Evolutionary conservation across 1,284 basidiomycete species (phyloP).

Genomic region (Ganoderma meredithae): DNA sequence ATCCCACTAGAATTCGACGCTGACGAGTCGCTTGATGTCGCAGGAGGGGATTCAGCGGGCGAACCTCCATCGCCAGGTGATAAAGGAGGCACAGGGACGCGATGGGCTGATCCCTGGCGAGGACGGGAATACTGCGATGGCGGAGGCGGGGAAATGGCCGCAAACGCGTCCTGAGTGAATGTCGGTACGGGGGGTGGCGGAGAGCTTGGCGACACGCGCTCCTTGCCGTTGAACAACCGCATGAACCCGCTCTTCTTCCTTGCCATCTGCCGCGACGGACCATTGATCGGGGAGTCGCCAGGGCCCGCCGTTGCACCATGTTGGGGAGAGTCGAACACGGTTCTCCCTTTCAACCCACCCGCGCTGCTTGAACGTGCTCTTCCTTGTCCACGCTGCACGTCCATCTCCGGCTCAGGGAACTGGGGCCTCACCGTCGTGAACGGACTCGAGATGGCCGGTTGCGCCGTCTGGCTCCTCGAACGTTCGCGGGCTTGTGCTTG

Average conservation of each 20-base stretch:
- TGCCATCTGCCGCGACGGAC: conserved; percentile 32
- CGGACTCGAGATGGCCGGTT: conserved; percentile 41
- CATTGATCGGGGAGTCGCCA: conserved; percentile 61
- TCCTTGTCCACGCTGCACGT: conserved; percentile 23
- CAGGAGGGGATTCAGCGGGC: conserved; percentile 32
- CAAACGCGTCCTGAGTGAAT: conserved; percentile 45
- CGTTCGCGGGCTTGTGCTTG: conserved; percentile 64
- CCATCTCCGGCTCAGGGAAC: conserved; percentile 22
- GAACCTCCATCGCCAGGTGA: conserved; percentile 34
- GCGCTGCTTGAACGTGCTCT: conserved; percentile 64
- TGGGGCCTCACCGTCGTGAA: conserved; percentile 26
- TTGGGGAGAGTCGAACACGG: conserved; percentile 49
- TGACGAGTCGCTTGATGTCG: conserved; percentile 26
- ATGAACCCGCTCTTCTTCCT: conserved; percentile 80
- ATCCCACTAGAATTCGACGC: conserved; percentile 9
- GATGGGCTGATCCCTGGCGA: conserved; percentile 39
- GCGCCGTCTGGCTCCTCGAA: conserved; percentile 58
- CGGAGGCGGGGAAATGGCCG: conserved; percentile 25
- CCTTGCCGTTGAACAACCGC: conserved; percentile 73
- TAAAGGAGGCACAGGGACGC: conserved; percentile 54
- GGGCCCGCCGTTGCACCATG: conserved; percentile 32
- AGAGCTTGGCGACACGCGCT: conserved; percentile 41
- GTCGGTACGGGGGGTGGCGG: conserved; percentile 64
- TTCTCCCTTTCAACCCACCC: conserved; percentile 55
- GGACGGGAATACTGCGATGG: conserved; percentile 27